Conservation (phyloP, 208 protist species). For the Crithidia thermophila region DNA sequence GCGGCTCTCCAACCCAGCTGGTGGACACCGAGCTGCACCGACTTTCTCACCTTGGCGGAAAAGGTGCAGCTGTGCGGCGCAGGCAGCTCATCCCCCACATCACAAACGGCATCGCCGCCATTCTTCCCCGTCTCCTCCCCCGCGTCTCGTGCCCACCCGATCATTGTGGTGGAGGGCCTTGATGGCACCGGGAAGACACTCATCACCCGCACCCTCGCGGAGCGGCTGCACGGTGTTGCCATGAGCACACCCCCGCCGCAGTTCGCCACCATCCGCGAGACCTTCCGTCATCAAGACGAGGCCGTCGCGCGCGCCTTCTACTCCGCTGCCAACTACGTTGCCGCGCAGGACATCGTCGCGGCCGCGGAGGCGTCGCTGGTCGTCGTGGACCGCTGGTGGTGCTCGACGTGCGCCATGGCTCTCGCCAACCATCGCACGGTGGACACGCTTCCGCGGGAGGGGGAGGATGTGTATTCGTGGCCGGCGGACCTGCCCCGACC, state of each 20-base stretch:
- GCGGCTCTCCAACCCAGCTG: slow-evolving; percentile 37
- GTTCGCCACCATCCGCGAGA: slow-evolving; percentile 41
- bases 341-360: slow-evolving; percentile 35
- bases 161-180: slow-evolving; percentile 69
- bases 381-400: slow-evolving; percentile 82
- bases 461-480: slow-evolving; percentile 56
- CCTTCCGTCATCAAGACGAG: slow-evolving; percentile 48
- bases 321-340: slow-evolving; percentile 71
- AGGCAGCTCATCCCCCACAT: too few relatives aligned
- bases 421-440: slow-evolving; percentile 44
- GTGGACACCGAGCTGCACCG: slow-evolving; percentile 54
- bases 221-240: slow-evolving; percentile 36
- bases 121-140: background rate
- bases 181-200: slow-evolving; percentile 78
- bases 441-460: slow-evolving; percentile 34
- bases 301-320: slow-evolving; percentile 67
- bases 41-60: slow-evolving; percentile 34
- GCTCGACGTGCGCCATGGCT: slow-evolving; percentile 79
- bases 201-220: slow-evolving; percentile 42
- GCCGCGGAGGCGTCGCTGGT: slow-evolving; percentile 23
- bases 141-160: slow-evolving; percentile 11
- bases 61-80: background rate
- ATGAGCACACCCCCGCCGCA: slow-evolving; percentile 54
- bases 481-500: slow-evolving; percentile 45
- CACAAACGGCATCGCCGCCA: background rate